phyloP scores from a whole-genome alignment of 2,329 filamentous ascomycete genomes.

The Apiospora malaysiana region DNA sequence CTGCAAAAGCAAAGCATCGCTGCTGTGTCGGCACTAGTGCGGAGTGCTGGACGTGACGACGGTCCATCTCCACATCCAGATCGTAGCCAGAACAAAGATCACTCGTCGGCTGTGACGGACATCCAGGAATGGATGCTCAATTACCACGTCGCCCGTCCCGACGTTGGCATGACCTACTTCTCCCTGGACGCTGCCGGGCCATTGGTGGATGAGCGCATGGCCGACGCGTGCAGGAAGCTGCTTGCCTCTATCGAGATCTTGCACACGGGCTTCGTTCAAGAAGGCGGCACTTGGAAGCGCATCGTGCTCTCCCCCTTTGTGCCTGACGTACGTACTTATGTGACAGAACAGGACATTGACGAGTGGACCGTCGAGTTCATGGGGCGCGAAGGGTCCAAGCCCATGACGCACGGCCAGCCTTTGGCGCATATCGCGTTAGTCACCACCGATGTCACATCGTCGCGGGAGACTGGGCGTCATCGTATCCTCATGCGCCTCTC shows the following conservation, averaged over 20 bases:
- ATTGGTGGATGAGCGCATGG: conserved; percentile 20
- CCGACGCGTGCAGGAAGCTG: conserved; percentile 8
- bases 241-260: conserved; percentile 5
- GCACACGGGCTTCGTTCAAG: conserved; percentile 18
- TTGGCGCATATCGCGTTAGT: conserved; percentile 15
- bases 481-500: conserved; percentile 17
- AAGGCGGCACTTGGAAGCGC: conserved; percentile 16
- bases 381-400: neutral
- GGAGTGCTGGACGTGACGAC: neutral
- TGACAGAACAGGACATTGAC: conserved; percentile 6
- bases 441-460: neutral
- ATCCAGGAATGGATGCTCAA: conserved; percentile 19
- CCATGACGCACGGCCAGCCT: conserved; percentile 1
- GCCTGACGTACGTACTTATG: neutral
- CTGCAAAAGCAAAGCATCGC: conserved; percentile 9
- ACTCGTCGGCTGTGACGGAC: conserved; percentile 18
- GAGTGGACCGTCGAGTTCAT: conserved; percentile 20
- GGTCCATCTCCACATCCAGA: too few species aligned
- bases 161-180: conserved; percentile 23
- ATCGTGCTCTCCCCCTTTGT: neutral
- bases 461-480: neutral
- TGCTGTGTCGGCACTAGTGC: conserved; percentile 5
- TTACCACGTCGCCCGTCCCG: conserved; percentile 18
- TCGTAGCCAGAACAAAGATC: too few species aligned
- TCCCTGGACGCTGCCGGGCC: neutral